Evolutionary conservation across 1,139 yeast species (phyloP), one percentile per base, ranked within the genome.

Genomic region (Geotrichum aggregatum): DNA sequence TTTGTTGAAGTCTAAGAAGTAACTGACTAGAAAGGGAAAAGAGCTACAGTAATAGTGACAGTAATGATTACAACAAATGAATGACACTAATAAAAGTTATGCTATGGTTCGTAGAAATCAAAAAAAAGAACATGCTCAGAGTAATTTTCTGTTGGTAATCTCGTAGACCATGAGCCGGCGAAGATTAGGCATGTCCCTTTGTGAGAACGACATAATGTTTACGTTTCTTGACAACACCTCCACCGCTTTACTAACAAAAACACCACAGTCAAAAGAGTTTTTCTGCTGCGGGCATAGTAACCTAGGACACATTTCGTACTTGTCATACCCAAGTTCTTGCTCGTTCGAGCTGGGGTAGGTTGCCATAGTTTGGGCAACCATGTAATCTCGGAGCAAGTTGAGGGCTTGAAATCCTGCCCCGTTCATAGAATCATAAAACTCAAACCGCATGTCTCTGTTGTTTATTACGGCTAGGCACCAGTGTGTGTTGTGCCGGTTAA

Each of bases 231-330:
- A 53, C 43, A 87, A 62, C 47, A 77, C 82, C 50, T 81, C 77
- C 0, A 88, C 87, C 54, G 84, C 84, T 52, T 88, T 79, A 66
- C 97, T 86, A 5, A 95, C 79, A 64, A 91, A 92, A 1, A 92
- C 95, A 1, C 98, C 98, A 71, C 98, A 92, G 66, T 92, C 98
- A 59, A 68, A 87, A 0, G 97, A 97, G 65, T 92, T 92, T 31
- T 76, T 73, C 66, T 92, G 98, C 60, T 84, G 87, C 0, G 98
- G 98, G 34, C 91, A 79, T 24, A 75, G 71, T 36, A 7, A 61
- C 24, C 38, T 43, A 0, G 39, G 26, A 24, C 46, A 43, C 24
- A 43, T 11, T 19, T 58, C 55, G 50, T 68, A 67, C 11, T 55
- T 49, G 26, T 60, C 60, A 42, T 66, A 63, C 16, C 47, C 52